Evolutionary conservation across 176 grass and related monocot genomes (phyloP), one percentile per base, ranked within the genome.

Genomic region (Aegilops tauschii): DNA sequence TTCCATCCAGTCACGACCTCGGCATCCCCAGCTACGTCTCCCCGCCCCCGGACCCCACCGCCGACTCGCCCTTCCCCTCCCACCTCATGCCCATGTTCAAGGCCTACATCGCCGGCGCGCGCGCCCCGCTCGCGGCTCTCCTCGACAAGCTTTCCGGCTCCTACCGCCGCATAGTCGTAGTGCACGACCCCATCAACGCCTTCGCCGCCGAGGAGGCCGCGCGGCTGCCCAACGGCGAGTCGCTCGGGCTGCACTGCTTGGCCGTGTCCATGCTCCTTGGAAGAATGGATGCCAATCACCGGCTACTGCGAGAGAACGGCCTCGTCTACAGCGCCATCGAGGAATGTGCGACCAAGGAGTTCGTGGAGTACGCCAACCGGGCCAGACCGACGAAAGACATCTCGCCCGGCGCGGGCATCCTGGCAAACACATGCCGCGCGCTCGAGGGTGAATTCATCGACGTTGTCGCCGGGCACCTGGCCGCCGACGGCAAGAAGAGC

Each of bases 371-470:
- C 13, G 1, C 27, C 27, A 54, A 4, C 2, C 73, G 86, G 32
- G 5, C 47, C 21, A 62, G 13, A 21, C 37, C 77, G 18, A 6
- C 49, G 12, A 30, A 32, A 3, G 7, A 45, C 34, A 73, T 62
- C 49, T 21, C 36, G 9, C 10, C 73, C 3, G 23, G 30, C 40
- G 58, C 66, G 3, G 88, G 88, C 11, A 28, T 79, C 23, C 62
- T 93, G 1, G 1, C 85, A 3, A 95, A 92, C 82, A 71, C 90
- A 1, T 90, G 87, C 28, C 80, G 79, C 7, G 58, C 61, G 6
- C 52, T 95, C 4, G 93, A 92, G 77, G 88, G 82, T 4, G 90
- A 95, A 3, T 92, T 90, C 83, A 9, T 95, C 9, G 85, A 92
- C 45, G 52, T 42, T 20, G 21, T 86, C 1, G 65, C 86, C 1